Conservation (phyloP, 352 stramenopile genomes). For the Phytophthora sp. region DNA sequence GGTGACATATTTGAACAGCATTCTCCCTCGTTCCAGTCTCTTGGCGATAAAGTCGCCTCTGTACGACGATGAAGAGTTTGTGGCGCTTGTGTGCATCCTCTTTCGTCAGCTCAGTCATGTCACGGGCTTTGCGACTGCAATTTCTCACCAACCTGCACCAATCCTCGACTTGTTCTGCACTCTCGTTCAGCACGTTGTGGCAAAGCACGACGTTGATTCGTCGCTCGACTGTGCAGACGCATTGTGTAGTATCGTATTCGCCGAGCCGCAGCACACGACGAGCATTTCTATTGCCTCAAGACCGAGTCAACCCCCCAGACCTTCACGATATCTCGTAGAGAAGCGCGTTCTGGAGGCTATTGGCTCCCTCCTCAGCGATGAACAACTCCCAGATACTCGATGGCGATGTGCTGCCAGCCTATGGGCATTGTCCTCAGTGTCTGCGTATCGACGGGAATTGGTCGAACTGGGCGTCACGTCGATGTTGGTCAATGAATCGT, state of each 20-base stretch:
- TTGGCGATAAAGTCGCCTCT: constrained; percentile 7
- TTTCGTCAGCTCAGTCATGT: constrained; percentile 64
- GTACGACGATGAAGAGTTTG: constrained; percentile 37
- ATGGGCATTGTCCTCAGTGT: constrained; percentile 55
- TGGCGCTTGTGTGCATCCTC: constrained; percentile 62
- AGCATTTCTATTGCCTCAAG: not conserved
- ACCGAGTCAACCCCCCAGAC: constrained; percentile 13
- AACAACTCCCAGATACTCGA: constrained; percentile 55
- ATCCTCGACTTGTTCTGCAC: constrained; percentile 60
- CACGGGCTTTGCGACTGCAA: constrained; percentile 21
- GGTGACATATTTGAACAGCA: constrained; percentile 45
- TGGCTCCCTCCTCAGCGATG: constrained; percentile 38
- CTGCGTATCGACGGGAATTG: constrained; percentile 48
- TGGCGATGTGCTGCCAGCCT: constrained; percentile 70
- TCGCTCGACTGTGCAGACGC: constrained; percentile 68
- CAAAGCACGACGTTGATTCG: constrained; percentile 43
- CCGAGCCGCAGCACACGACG: constrained; percentile 5
- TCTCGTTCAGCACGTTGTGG: constrained; percentile 36
- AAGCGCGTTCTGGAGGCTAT: constrained; percentile 48
- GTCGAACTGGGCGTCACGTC: constrained; percentile 56
- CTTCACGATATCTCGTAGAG: constrained; percentile 39
- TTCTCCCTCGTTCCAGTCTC: constrained; percentile 23
- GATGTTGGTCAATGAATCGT: constrained; percentile 55
- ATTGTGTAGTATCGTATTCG: constrained; percentile 66
- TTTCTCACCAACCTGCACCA: constrained; percentile 2